Evolutionary conservation across 768 basidiomycete species (phyloP).

Genomic region (Macrocybe gigantea): DNA sequence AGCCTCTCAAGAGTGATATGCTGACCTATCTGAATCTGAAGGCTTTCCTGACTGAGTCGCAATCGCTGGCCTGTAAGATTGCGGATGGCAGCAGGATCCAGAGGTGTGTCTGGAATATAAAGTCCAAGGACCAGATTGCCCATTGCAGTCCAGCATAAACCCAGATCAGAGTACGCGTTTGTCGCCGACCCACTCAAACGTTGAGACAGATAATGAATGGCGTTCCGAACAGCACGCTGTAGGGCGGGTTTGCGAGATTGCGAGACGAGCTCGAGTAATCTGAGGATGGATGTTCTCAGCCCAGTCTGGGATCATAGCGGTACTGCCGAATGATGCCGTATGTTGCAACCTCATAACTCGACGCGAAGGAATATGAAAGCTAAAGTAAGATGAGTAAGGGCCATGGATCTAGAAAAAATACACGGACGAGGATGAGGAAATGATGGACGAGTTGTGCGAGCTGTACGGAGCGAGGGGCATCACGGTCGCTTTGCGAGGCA

Average conservation of each 20-base stretch:
- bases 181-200: slow-evolving; percentile 6
- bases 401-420: neutral
- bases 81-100: slow-evolving; percentile 79
- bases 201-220: slow-evolving; percentile 20
- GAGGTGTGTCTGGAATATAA: slow-evolving; percentile 75
- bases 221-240: slow-evolving; percentile 22
- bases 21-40: slow-evolving; percentile 52
- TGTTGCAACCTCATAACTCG: slow-evolving; percentile 3
- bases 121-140: slow-evolving; percentile 58
- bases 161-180: slow-evolving; percentile 14
- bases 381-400: slow-evolving; percentile 13
- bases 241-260: slow-evolving; percentile 27
- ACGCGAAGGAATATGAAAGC: slow-evolving; percentile 35
- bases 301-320: slow-evolving; percentile 10
- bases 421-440: slow-evolving; percentile 35
- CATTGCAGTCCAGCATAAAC: slow-evolving; percentile 53
- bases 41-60: slow-evolving; percentile 28
- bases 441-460: slow-evolving; percentile 34
- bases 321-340: slow-evolving; percentile 10
- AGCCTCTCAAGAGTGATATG: slow-evolving; percentile 38
- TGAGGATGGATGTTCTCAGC: slow-evolving; percentile 14
- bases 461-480: slow-evolving; percentile 34
- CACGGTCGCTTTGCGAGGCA: slow-evolving; percentile 31
- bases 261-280: slow-evolving; percentile 24
- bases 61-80: slow-evolving; percentile 39